A percentile compares a stretch with the other conserved stretches of the same genome.
Conservation (phyloP, 1,139 yeast species). For the Taiozyma onychis region DNA sequence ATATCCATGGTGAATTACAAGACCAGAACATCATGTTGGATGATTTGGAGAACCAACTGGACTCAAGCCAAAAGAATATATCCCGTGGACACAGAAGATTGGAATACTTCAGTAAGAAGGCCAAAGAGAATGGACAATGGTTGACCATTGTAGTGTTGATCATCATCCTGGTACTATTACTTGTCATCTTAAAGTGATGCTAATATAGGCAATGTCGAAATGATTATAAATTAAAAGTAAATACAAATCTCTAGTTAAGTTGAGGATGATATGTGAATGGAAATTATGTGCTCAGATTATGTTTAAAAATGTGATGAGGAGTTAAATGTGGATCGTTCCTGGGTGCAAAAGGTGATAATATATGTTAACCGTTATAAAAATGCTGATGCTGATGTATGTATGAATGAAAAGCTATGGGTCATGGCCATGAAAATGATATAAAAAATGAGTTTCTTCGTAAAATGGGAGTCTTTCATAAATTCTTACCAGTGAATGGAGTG, state of each 20-base stretch:
- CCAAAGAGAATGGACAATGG: conserved; percentile 68
- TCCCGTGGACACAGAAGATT: conserved; percentile 51
- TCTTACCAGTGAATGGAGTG: conserved; percentile 4
- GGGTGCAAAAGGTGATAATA: no score
- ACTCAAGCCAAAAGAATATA: conserved; percentile 45
- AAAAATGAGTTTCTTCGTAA: neutral
- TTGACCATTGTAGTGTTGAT: conserved; percentile 62
- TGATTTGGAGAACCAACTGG: conserved; percentile 67
- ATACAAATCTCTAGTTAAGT: neutral
- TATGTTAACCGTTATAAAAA: neutral
- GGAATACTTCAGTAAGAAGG: conserved; percentile 46
- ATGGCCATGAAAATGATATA: neutral
- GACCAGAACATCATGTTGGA: conserved; percentile 63
- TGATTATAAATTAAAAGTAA: neutral
- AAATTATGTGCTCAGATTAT: neutral
- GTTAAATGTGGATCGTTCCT: no score
- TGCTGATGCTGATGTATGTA: neutral
- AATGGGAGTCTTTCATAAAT: neutral
- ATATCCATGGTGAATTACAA: conserved; percentile 61
- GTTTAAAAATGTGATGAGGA: neutral
- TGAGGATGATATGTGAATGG: neutral
- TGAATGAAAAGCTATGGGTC: neutral
- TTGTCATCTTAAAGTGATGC: conserved; percentile 49
- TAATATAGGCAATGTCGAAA: no score
- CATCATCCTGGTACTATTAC: conserved; percentile 49